Base-by-base conservation (phyloP, 2,329 filamentous ascomycete genomes). In the Sporothrix brasiliensis region DNA sequence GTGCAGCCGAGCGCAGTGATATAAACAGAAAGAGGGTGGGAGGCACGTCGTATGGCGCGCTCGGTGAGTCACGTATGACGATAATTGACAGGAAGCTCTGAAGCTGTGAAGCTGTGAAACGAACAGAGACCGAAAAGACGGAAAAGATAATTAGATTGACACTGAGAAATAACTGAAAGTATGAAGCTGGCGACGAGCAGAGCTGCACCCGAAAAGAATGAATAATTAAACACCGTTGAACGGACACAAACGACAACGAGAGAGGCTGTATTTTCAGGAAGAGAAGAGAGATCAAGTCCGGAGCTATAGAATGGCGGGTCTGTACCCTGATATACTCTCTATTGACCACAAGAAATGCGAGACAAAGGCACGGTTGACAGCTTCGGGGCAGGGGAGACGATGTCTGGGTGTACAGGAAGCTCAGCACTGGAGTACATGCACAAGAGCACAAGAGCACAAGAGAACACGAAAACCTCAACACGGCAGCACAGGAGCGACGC, bases 341-440 rank as follows among this genome's bases (percentile, higher is more conserved):
- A 63, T 30, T 27, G 41, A 41, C 13, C 60, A 19, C 13, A 41
- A 47, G 24, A 21, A 49, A 49, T 49, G 60, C 60, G 13, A 63
- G 41, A 47, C 58, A 63, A 30, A 30, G 30, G 34, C 16, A 41
- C 56, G 56, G 44, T 16, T 4, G 56, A 61, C 56, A 44, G 56
- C 34, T 44, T 44, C n/a, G 58, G 58, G 44, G 19, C n/a, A 24
- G 39, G 58, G 39, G 21, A 14, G 39, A 27, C 10, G 52, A 54
- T 13, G n/a, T 16, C 21, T 16, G 16, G 27, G 34, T 44, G 56
- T 13, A 53, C 21, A 53, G 21, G 24, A 11, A 10, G 49, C 49
- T 9, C 49, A 10, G 41, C 13, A 49, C 3, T 7, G 4, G 39
- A 16, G 56, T 16, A 27, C 39, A 47, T 11, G n/a, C 30, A 41